These are phyloP conservation scores for Brachypodium distachyon DNA, from an alignment of 202 grass and related monocot species.

Conservation along the genomic window DNA sequence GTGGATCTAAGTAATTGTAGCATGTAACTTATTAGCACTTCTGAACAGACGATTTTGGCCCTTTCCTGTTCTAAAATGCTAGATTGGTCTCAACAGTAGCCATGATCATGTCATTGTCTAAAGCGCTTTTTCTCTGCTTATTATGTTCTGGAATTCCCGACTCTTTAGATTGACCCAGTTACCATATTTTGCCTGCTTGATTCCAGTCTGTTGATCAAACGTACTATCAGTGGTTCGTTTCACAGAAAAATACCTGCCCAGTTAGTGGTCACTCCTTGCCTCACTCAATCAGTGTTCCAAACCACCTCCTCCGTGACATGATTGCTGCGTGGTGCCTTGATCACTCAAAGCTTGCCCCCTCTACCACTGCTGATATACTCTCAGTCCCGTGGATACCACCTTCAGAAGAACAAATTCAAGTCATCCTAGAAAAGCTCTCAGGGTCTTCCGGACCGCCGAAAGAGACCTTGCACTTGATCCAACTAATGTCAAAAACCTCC, in stretches of 20 bases:
- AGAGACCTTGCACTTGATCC: conserved; percentile 27
- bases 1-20: no score
- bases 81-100: neutral
- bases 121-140: neutral
- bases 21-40: no score
- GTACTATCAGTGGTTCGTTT: neutral
- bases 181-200: conserved; percentile 8
- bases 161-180: neutral
- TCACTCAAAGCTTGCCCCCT: neutral
- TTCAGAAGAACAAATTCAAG: conserved; percentile 24
- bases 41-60: no score
- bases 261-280: conserved; percentile 3
- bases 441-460: conserved; percentile 2
- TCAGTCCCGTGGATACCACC: neutral
- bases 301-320: conserved; percentile 35
- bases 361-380: neutral
- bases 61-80: conserved; percentile 7
- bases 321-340: conserved; percentile 32
- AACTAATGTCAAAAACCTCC: conserved; percentile 18
- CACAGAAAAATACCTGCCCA: neutral
- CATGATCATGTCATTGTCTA: neutral
- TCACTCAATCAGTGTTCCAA: conserved; percentile 18
- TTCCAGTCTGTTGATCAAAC: conserved; percentile 29
- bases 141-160: neutral
- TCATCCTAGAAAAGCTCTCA: conserved; percentile 15